A percentile compares a stretch with the other conserved stretches of the same genome.
phyloP scores from a whole-genome alignment of 352 stramenopile genomes.

The Pythium sp. region DNA sequence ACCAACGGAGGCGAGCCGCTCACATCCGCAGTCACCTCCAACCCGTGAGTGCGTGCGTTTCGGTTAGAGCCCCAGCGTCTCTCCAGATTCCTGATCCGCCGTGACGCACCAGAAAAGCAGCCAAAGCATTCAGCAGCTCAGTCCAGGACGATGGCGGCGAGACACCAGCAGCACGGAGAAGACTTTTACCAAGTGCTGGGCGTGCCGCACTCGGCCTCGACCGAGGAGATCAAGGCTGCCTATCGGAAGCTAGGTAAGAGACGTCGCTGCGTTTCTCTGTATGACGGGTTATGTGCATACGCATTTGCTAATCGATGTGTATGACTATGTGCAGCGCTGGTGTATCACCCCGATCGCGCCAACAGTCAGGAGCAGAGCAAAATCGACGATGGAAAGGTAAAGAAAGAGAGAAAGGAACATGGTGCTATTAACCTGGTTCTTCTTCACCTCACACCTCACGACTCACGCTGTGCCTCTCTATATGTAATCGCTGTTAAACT shows the following conservation, averaged over 20 bases:
- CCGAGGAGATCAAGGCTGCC: conserved; percentile 72
- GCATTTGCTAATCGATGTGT: neutral
- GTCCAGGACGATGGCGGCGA: conserved; percentile 12
- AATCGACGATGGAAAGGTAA: conserved; percentile 32
- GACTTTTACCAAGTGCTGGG: conserved; percentile 69
- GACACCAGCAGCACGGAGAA: conserved; percentile 8
- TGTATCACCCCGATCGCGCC: conserved; percentile 71
- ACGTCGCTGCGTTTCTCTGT: too few relatives aligned
- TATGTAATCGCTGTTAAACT: neutral
- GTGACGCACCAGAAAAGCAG: neutral
- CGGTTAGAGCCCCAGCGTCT: neutral
- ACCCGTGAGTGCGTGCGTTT: neutral
- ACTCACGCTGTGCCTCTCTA: neutral
- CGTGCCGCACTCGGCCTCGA: conserved; percentile 53
- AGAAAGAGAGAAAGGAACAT: too few relatives aligned
- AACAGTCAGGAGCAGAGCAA: conserved; percentile 25
- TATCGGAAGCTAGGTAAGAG: conserved; percentile 73
- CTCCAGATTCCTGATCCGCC: neutral
- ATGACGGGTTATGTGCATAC: conserved; percentile 3
- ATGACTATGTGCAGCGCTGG: conserved; percentile 35
- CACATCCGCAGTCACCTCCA: neutral
- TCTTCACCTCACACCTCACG: neutral
- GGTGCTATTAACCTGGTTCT: neutral
- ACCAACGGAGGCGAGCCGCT: neutral
- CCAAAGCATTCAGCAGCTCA: neutral